These are phyloP conservation scores for Coelastrella sp. DNA, from an alignment of 139 green algal species.

Conservation along the genomic window DNA sequence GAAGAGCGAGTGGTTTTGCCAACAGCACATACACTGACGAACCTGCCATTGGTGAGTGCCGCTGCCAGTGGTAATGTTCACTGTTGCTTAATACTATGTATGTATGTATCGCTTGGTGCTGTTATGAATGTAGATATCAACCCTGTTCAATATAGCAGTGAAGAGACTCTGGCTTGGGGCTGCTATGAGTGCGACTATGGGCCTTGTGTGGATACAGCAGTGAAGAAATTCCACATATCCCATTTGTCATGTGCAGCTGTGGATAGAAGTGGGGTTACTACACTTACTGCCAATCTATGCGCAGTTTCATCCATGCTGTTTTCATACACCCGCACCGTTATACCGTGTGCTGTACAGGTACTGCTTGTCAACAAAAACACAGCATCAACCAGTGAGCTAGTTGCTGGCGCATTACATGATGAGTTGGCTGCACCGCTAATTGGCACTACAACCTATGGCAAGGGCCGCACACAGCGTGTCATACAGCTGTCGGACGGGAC, in stretches of 20 bases:
- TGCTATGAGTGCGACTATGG: too few species aligned
- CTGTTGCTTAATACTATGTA: neutral
- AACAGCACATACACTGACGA: conserved; percentile 24
- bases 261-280: too few species aligned
- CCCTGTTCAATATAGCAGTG: too few species aligned
- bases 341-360: conserved; percentile 21
- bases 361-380: conserved; percentile 87
- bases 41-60: conserved; percentile 44
- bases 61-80: too few species aligned
- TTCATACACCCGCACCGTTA: too few species aligned
- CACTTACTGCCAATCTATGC: too few species aligned
- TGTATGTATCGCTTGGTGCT: neutral
- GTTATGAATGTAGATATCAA: neutral
- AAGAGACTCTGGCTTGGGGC: too few species aligned
- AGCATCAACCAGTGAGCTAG: conserved; percentile 88
- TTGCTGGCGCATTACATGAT: conserved; percentile 89
- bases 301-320: too few species aligned
- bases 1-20: conserved; percentile 28
- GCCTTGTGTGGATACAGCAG: too few species aligned
- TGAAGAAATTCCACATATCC: too few species aligned
- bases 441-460: conserved; percentile 89
- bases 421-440: conserved; percentile 72
- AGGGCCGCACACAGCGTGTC: conserved; percentile 81
- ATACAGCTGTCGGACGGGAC: conserved; percentile 69
- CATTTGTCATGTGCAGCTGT: too few species aligned